These are phyloP conservation scores for Ceriops tagal DNA, from an alignment of 345 rosid species.

Conservation along the genomic window DNA sequence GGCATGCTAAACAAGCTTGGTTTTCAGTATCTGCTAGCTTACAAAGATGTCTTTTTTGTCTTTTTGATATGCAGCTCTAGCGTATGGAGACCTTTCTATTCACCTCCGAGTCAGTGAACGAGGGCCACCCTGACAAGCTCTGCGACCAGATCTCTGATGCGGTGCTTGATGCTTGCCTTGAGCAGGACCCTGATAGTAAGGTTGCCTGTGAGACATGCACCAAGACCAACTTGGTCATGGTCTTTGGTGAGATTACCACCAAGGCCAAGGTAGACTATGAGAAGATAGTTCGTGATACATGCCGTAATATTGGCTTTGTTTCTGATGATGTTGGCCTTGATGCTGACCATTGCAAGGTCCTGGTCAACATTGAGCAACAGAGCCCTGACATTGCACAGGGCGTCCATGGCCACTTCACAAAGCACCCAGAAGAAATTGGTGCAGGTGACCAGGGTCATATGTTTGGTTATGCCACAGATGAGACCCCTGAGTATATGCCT, in stretches of 20 bases:
- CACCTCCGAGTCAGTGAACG: constrained; percentile 49
- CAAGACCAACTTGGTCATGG: constrained; percentile 47
- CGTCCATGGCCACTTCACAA: constrained; percentile 39
- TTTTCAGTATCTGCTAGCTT: background rate
- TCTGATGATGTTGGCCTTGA: constrained; percentile 35
- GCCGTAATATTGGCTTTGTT: constrained; percentile 32
- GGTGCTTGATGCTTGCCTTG: constrained; percentile 47
- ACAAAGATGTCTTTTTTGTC: background rate
- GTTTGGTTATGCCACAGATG: constrained; percentile 39
- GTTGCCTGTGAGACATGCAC: constrained; percentile 51
- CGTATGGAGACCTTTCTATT: constrained; percentile 47
- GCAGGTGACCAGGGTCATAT: constrained; percentile 41
- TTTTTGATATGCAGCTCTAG: constrained; percentile 14
- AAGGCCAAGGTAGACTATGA: constrained; percentile 37
- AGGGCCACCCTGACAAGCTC: constrained; percentile 53
- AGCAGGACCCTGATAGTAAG: constrained; percentile 46
- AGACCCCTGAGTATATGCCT: constrained; percentile 35
- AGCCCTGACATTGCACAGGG: constrained; percentile 40
- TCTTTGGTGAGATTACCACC: constrained; percentile 39
- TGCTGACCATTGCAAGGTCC: constrained; percentile 39
- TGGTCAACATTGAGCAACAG: constrained; percentile 39
- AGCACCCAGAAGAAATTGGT: constrained; percentile 38
- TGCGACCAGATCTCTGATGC: constrained; percentile 53
- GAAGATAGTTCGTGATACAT: constrained; percentile 36
- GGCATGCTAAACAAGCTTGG: background rate